Evolutionary conservation across 1,139 yeast species (phyloP).

Genomic region (Torulaspora globosa): DNA sequence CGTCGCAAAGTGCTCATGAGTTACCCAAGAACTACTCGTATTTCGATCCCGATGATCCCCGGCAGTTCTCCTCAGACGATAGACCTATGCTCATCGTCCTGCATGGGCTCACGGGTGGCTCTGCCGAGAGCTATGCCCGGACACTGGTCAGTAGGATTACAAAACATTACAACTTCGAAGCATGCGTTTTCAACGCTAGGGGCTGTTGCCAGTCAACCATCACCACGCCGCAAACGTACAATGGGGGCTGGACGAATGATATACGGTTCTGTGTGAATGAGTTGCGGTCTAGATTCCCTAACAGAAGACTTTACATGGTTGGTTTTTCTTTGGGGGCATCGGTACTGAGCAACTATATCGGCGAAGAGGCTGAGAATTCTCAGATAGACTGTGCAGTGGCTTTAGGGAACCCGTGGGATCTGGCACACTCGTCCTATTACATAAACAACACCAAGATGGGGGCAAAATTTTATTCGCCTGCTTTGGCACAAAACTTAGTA

Average conservation of each 20-base stretch:
- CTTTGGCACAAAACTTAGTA: conserved; percentile 49
- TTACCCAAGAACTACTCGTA: conserved; percentile 25
- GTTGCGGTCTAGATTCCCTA: conserved; percentile 46
- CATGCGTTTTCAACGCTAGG: conserved; percentile 52
- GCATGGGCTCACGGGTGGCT: conserved; percentile 64
- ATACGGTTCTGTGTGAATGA: conserved; percentile 50
- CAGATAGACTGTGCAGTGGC: conserved; percentile 49
- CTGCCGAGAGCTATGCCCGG: conserved; percentile 55
- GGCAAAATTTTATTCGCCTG: conserved; percentile 48
- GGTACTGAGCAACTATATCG: conserved; percentile 52
- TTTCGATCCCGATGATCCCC: conserved; percentile 35
- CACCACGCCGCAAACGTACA: conserved; percentile 55
- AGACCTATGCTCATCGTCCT: conserved; percentile 51
- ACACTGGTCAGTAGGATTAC: conserved; percentile 42
- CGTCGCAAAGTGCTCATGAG: conserved; percentile 20
- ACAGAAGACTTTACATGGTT: conserved; percentile 47
- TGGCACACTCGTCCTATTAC: conserved; percentile 45
- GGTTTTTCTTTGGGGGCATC: conserved; percentile 60
- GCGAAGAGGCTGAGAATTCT: conserved; percentile 45
- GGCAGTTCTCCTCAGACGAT: conserved; percentile 36
- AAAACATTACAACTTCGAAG: conserved; percentile 44
- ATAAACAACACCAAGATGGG: conserved; percentile 46
- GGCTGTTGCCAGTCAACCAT: conserved; percentile 59
- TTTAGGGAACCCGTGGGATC: conserved; percentile 57
- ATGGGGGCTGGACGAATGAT: conserved; percentile 63